phyloP scores from a whole-genome alignment of 257 asterid genomes.

The Nyctanthes arbortristis region DNA sequence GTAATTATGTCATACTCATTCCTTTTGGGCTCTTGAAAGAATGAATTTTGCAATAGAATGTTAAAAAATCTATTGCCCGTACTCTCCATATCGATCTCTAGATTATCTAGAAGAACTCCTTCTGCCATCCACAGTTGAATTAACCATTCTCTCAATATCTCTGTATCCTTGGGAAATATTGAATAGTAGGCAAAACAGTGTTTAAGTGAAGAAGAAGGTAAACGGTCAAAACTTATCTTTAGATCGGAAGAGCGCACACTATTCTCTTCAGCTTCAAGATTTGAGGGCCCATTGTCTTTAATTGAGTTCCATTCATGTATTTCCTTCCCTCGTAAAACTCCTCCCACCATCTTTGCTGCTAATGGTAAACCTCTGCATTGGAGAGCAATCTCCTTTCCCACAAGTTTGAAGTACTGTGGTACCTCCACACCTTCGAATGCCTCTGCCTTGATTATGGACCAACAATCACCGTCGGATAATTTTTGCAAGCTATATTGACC shows the following conservation, averaged over 20 bases:
- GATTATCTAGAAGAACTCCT: conserved; percentile 16
- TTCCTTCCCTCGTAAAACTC: too few species aligned
- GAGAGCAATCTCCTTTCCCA: background rate
- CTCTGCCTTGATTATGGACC: too few species aligned
- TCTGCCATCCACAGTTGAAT: conserved; percentile 24
- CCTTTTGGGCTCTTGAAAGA: conserved; percentile 19
- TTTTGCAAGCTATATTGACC: too few species aligned
- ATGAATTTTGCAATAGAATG: conserved; percentile 7
- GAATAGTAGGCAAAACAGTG: conserved; percentile 39
- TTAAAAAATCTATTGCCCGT: too few species aligned
- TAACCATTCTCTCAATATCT: background rate
- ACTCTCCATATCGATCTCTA: conserved; percentile 1
- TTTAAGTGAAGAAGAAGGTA: too few species aligned
- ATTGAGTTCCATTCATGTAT: too few species aligned
- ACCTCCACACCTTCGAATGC: background rate
- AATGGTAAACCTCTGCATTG: too few species aligned
- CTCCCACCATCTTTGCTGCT: conserved; percentile 18
- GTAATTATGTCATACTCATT: conserved; percentile 10
- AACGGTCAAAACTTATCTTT: too few species aligned
- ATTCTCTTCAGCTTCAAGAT: conserved; percentile 28
- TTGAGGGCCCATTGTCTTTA: too few species aligned
- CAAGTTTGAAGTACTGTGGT: background rate
- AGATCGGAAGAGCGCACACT: too few species aligned
- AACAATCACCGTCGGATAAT: too few species aligned
- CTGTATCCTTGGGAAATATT: conserved; percentile 5